These are phyloP conservation scores for Aspergillus ellipticus DNA, from an alignment of 495 filamentous ascomycete species.

Conservation along the genomic window DNA sequence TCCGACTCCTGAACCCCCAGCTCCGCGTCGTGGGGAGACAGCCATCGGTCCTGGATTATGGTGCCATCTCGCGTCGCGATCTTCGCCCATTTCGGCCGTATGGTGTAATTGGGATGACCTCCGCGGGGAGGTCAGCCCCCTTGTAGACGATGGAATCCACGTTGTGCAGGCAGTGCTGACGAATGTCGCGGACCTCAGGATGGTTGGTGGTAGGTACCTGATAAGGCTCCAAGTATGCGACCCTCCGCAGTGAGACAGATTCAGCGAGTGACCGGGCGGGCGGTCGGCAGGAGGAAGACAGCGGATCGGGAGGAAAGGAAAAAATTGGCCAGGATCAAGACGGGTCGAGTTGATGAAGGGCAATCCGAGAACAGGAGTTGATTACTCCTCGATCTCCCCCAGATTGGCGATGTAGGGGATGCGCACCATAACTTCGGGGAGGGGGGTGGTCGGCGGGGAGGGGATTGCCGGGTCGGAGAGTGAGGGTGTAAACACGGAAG, in stretches of 20 bases:
- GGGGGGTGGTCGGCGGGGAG: constrained; percentile 14
- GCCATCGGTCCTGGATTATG: constrained; percentile 8
- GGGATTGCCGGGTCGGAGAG: constrained; percentile 7
- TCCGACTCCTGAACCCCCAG: constrained; percentile 9
- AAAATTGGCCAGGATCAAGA: neutral
- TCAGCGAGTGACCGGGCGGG: neutral
- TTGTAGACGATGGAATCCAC: constrained; percentile 39
- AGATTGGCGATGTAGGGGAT: constrained; percentile 17
- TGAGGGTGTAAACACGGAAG: constrained; percentile 12
- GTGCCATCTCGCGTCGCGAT: constrained; percentile 25
- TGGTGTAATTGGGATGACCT: constrained; percentile 40
- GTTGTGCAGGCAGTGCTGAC: constrained; percentile 25
- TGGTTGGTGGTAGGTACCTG: constrained; percentile 10
- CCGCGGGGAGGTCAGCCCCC: constrained; percentile 48
- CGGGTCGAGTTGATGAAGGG: neutral
- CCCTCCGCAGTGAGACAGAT: neutral
- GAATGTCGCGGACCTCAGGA: neutral
- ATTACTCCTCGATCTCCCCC: constrained; percentile 15
- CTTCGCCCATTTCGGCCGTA: constrained; percentile 30
- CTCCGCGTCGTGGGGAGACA: constrained; percentile 10
- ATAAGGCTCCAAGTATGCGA: constrained; percentile 13
- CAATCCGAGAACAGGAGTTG: constrained; percentile 8
- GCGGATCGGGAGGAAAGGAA: neutral
- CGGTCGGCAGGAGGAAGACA: neutral
- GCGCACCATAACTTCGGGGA: constrained; percentile 18